phyloP scores from a whole-genome alignment of 176 grass and related monocot genomes.

The Hordeum vulgare region MorexV3_pseudomolecules_assembly NC_058519.1:587030449-587030948 shows the following conservation, averaged over 20 bases:
- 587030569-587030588: too few species aligned
- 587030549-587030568: too few species aligned
- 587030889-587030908: conserved; percentile 74
- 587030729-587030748: background rate
- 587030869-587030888: conserved; percentile 67
- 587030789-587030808: conserved; percentile 27
- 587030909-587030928: conserved; percentile 65
- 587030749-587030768: background rate
- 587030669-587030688: background rate
- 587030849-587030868: conserved; percentile 62
- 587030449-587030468: background rate
- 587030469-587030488: background rate
- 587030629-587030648: too few species aligned
- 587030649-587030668: background rate
- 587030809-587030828: conserved; percentile 50
- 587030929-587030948: conserved; percentile 15
- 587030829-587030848: conserved; percentile 55
- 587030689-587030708: background rate
- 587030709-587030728: background rate
- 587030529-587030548: too few species aligned
- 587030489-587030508: too few species aligned
- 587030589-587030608: too few species aligned
- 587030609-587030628: too few species aligned
- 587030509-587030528: too few species aligned
- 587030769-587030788: conserved; percentile 79